Evolutionary conservation across 805 yeast species (phyloP), one percentile per base, ranked within the genome.

Genomic region (Candida tallmaniae): DNA sequence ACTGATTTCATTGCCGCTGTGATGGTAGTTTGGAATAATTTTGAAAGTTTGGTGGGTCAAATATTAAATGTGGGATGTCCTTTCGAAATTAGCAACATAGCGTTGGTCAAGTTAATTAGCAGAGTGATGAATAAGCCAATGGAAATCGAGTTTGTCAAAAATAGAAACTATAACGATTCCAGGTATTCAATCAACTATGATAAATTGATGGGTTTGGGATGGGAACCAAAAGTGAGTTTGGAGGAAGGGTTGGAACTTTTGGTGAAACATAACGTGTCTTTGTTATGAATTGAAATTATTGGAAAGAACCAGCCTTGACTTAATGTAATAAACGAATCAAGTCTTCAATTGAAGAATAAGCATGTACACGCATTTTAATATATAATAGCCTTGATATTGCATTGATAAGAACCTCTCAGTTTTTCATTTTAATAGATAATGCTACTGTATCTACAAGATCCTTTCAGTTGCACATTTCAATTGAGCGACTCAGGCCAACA

Each of bases 1-100:
- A 33, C 40, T 1, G 80, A 75, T 40, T 59, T 63, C 20, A 44
- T 58, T 3, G 32, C 35, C 2, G 78, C 74, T 2, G 58, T 70
- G 4, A 59, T 57, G 9, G 49, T 55, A 2, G 35, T 63, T 1
- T 48, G 54, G 52, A 36, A 43, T 2, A 18, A 36, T 8, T 24
- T 29, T 13, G 31, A 41, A 11, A 5, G 17, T 10, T 31, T 34
- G 20, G 29, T 18, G 6, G 46, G 41, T 13, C 50, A 48, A 19
- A 42, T 41, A 2, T 56, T 32, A 37, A 58, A 57, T 39, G 43
- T 56, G 15, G 62, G 60, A 4, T 46, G 46, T 27, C 46, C 45
- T 5, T 51, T 48, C 16, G 61, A 57, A 33, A 49, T 56, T 5
- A 48, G 40, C 31, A 61, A 61, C 31, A 27, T 50, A 25, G 45